These are phyloP conservation scores for Pleurotus tuber-regium DNA, from an alignment of 768 basidiomycete species.

Conservation along the genomic window DNA sequence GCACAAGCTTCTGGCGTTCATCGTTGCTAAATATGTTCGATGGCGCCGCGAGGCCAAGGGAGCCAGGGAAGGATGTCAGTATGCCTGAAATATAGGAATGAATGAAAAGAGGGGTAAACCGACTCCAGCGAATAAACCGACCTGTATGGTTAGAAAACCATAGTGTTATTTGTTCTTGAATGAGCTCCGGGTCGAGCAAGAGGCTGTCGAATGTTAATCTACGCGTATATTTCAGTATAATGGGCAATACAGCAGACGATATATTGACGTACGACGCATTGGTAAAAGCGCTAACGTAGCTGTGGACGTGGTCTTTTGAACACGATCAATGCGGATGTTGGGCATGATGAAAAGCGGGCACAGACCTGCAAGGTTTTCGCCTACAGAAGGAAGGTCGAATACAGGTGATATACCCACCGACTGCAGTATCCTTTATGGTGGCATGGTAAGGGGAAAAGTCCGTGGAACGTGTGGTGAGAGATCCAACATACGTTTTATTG, in stretches of 20 bases:
- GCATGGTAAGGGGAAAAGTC: background rate
- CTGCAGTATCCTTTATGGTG: constrained; percentile 32
- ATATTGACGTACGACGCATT: constrained; percentile 23
- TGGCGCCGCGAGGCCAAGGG: constrained; percentile 25
- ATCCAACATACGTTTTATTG: constrained; percentile 24
- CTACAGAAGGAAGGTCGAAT: constrained; percentile 48
- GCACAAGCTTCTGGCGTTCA: constrained; percentile 16
- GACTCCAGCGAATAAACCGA: background rate
- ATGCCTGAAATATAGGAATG: constrained; percentile 17
- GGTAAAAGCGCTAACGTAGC: constrained; percentile 31
- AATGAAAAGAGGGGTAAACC: background rate
- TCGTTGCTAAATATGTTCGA: constrained; percentile 23
- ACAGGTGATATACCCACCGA: constrained; percentile 39
- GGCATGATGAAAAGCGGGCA: background rate
- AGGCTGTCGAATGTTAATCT: constrained; percentile 28
- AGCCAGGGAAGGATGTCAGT: constrained; percentile 27
- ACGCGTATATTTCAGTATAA: too few relatives aligned
- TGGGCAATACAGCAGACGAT: background rate
- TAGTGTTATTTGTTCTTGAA: constrained; percentile 20
- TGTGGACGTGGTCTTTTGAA: constrained; percentile 29
- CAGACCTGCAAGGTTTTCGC: constrained; percentile 36
- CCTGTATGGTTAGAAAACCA: constrained; percentile 31
- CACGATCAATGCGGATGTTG: background rate
- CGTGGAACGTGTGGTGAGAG: background rate
- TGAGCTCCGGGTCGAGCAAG: constrained; percentile 20